Evolutionary conservation across 441 rosid species (phyloP), one percentile per base, ranked within the genome.

Genomic region (Aquilaria agallochum): DNA sequence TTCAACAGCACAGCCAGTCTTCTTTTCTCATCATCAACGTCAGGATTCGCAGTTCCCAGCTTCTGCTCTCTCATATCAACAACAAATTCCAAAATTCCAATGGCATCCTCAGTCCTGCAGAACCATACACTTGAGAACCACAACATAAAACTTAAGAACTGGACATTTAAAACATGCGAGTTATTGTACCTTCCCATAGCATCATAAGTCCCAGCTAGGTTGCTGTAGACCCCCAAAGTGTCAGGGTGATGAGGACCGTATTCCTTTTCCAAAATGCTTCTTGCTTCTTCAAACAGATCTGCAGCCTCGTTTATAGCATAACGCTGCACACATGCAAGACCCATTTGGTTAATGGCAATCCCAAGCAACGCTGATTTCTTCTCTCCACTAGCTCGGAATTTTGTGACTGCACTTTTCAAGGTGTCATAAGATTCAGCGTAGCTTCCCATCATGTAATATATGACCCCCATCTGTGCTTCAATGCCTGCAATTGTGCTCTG

Each of bases 201-300:
- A 68, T 94, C 99, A 64, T 91, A 94, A n/a, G 96, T 91, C 31
- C 95, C 97, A 5, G 99, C 97, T 8, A 94, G 94, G 60, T 94
- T 94, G 83, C 95, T 87, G 66, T 86, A 94, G 5, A 89, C 94
- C 9, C 89, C 96, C 51, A 91, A 80, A 6, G 99, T 94, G 53
- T 94, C 96, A 0, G 91, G 88, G 75, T 94, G 99, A 71, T 83
- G 80, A 5, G 95, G 95, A 57, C 99, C 97, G 44, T 76, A 82
- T 74, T 90, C 96, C 63, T 79, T 81, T 74, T 94, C 94, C 55
- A 94, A 77, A 34, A 91, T 76, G 51, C 67, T 72, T 68, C 88
- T 89, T 13, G 97, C 96, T 73, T 94, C 96, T 78, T 94, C 95
- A 13, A 94, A 94, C 56, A 86, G 71, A 63, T 83, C 90, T 0